These are phyloP conservation scores for Sarocladium strictum DNA, from an alignment of 2,329 filamentous ascomycete species.

Conservation along the genomic window DNA sequence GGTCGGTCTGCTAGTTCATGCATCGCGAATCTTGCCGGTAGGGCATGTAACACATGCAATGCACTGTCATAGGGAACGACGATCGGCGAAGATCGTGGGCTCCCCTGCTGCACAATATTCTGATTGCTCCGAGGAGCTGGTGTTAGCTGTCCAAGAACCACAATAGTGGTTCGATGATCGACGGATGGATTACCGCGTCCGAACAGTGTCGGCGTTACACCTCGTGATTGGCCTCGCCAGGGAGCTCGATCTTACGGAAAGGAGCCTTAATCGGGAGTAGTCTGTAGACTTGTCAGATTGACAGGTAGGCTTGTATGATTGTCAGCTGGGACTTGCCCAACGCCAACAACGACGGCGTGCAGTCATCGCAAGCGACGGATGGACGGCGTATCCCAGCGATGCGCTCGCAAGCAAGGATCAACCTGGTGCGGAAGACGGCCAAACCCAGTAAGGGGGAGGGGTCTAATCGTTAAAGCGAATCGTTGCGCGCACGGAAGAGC, in stretches of 20 bases:
- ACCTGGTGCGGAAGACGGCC: neutral
- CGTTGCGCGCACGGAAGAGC: neutral
- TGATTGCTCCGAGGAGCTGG: neutral
- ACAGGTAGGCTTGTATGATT: neutral
- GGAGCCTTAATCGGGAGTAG: neutral
- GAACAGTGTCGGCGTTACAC: too few species aligned
- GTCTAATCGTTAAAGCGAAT: too few species aligned
- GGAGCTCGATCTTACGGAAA: neutral
- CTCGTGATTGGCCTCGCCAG: neutral
- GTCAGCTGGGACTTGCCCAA: neutral
- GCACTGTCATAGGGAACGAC: conserved; percentile 1
- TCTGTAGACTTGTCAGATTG: neutral
- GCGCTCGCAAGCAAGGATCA: neutral
- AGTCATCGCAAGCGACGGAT: neutral
- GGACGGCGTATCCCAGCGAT: neutral
- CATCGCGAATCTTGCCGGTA: neutral
- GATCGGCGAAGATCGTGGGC: conserved; percentile 5
- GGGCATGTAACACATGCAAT: neutral
- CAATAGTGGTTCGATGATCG: conserved; percentile 2
- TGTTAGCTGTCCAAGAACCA: neutral
- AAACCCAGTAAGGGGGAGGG: too few species aligned
- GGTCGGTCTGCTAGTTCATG: neutral
- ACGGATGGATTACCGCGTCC: neutral
- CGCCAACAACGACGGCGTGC: neutral
- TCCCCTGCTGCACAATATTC: neutral